These are phyloP conservation scores for Metroxylon sagu DNA, from an alignment of 176 grass and related monocot species.

Conservation along the genomic window DNA sequence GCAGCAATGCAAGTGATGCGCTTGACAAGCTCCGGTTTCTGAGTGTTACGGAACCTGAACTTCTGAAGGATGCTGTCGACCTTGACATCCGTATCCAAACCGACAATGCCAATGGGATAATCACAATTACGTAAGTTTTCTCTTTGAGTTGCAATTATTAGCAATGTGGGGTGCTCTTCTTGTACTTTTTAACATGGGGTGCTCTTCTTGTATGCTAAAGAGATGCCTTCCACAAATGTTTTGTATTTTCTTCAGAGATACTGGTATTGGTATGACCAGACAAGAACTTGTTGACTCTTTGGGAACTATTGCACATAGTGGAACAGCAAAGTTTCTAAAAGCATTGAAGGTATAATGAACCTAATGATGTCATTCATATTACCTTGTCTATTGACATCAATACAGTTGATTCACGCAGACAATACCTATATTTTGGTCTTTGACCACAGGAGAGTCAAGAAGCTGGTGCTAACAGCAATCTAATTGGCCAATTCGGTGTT, in stretches of 20 bases:
- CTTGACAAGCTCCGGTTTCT: constrained; percentile 95
- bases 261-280: constrained; percentile 94
- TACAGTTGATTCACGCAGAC: not conserved
- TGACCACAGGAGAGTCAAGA: constrained; percentile 82
- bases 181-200: no score
- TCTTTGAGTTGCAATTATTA: not conserved
- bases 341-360: constrained; percentile 60
- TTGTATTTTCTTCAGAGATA: constrained; percentile 50
- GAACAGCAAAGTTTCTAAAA: constrained; percentile 93
- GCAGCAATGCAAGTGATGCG: constrained; percentile 93
- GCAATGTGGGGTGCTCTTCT: no score
- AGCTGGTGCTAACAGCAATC: constrained; percentile 74
- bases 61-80: constrained; percentile 77
- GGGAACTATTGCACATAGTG: constrained; percentile 92
- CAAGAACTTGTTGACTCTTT: constrained; percentile 90
- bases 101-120: constrained; percentile 84
- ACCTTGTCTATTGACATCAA: not conserved
- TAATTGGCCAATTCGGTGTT: constrained; percentile 98
- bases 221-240: not conserved
- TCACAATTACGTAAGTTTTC: constrained; percentile 69
- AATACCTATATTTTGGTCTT: not conserved
- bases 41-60: constrained; percentile 80
- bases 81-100: constrained; percentile 82
- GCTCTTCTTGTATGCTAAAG: no score
- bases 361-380: not conserved